phyloP scores from a whole-genome alignment of 192 early-diverging fungal species.

The Dissophora globulifera region DNA sequence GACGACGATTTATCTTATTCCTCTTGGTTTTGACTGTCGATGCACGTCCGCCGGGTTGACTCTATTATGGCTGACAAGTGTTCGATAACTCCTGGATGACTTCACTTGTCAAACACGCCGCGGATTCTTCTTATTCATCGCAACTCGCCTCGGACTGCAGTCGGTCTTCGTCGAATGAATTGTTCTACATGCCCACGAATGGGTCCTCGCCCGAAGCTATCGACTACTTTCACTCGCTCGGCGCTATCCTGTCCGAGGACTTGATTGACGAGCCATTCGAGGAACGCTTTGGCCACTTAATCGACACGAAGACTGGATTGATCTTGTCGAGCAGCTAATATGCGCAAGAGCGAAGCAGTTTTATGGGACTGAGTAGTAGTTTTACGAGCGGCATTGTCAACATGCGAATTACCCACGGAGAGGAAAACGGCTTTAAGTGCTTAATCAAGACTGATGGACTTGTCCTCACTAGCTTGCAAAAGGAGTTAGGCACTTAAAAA shows the following conservation, averaged over 20 bases:
- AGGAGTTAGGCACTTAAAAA: too few species aligned
- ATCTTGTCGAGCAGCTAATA: conserved; percentile 22
- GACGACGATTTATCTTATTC: background rate
- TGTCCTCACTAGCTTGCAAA: background rate
- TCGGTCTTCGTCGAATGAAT: too few species aligned
- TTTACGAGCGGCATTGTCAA: conserved; percentile 29
- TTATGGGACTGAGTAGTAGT: conserved; percentile 24
- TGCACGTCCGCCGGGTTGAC: conserved; percentile 37
- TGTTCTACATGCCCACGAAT: conserved; percentile 18
- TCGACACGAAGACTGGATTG: conserved; percentile 36
- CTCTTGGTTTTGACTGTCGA: conserved; percentile 24
- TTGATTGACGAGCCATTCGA: conserved; percentile 20
- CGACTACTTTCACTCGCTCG: conserved; percentile 21
- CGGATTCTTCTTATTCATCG: background rate
- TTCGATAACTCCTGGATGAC: conserved; percentile 17
- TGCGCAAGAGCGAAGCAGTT: conserved; percentile 7
- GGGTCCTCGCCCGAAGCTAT: background rate
- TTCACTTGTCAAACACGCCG: conserved; percentile 16
- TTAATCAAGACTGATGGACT: background rate
- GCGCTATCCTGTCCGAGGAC: conserved; percentile 25
- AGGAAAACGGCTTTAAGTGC: background rate
- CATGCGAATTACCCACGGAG: conserved; percentile 13
- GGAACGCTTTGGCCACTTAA: conserved; percentile 10
- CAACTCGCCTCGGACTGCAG: background rate
- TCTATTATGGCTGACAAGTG: conserved; percentile 34